These are phyloP conservation scores for Yarrowia sp. DNA, from an alignment of 805 yeast species.

Conservation along the genomic window DNA sequence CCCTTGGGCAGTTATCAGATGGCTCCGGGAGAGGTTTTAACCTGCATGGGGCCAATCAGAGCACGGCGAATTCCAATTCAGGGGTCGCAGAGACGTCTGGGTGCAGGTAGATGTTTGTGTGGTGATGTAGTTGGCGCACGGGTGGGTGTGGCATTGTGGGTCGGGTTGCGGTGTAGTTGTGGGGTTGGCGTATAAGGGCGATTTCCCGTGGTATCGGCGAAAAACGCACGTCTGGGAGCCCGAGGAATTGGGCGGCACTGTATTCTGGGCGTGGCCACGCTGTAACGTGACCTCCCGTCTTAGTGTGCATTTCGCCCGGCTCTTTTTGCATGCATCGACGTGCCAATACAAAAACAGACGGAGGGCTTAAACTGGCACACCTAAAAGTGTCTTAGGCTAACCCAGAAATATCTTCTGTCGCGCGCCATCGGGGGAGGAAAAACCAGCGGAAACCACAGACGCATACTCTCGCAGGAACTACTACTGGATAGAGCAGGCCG, in stretches of 20 bases:
- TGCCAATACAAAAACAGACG: conserved; percentile 10
- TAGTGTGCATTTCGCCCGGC: neutral
- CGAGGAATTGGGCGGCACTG: too few species aligned
- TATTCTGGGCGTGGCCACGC: too few species aligned
- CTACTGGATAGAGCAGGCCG: neutral
- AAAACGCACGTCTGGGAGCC: too few species aligned
- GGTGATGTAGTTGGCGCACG: neutral
- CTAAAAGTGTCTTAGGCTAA: neutral
- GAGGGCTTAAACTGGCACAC: conserved; percentile 20
- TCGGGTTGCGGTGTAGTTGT: too few species aligned
- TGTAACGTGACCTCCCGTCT: neutral
- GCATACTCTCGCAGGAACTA: too few species aligned
- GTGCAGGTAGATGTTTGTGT: neutral
- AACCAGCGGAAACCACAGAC: too few species aligned
- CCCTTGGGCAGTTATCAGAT: conserved; percentile 23
- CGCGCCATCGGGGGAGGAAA: conserved; percentile 3
- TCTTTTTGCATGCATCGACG: conserved; percentile 18
- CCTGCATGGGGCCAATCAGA: conserved; percentile 23
- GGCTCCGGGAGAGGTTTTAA: conserved; percentile 19
- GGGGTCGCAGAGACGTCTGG: neutral
- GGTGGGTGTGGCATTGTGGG: neutral
- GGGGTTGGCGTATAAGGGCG: too few species aligned
- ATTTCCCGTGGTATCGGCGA: too few species aligned
- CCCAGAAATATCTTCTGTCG: conserved; percentile 1
- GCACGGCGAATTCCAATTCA: conserved; percentile 6